Base-by-base conservation (phyloP, 1,284 basidiomycete genomes). In the Apiotrichum porosum region DNA sequence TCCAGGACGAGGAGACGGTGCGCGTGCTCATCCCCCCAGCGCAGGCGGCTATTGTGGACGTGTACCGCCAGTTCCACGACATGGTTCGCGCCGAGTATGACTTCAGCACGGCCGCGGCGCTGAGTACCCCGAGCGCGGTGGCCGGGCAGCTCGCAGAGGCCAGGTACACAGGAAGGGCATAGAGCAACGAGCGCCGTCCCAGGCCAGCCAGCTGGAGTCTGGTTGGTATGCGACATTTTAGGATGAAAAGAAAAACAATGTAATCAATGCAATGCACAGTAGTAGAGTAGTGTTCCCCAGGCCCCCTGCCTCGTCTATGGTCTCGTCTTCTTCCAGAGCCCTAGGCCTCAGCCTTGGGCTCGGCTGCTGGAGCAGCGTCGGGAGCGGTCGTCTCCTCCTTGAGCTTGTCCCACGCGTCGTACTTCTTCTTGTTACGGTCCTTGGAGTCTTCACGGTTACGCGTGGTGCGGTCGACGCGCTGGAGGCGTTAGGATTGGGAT, bases 1-100 rank as follows among this genome's bases (percentile, higher is more conserved):
- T 95, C 13, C 83, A 85, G 56, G 86, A 90, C 56, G 78, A 81
- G 56, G 79, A 84, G 50, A 89, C 88, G 8, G 85, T 86, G 28
- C 75, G 75, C 2, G 83, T 93, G 4, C 73, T 94, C 41, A 69
- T 92, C 17, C 81, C 81, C 22, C 88, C 91, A 56, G 78, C 87
- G 18, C 77, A 82, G 63, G 72, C 84, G 38, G 79, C 81, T n/a
- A 79, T 92, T 15, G 77, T 82, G 49, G 83, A 85, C 47, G 79
- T 79, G 32, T 93, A 91, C 70, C 76, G 78, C 52, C 77, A 78
- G 32, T 91, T 88, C 72, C 76, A 82, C 61, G 81, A 77, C 54
- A 60, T 77, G 15, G 63, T 76, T 30, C 57, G 75, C 24, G 64
- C 72, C 21, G 76, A 77, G 50, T 77, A 77, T 51, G 72, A 72